phyloP scores from a whole-genome alignment of 148 eudicot genomes.

The Fagopyrum homotropicum region DNA sequence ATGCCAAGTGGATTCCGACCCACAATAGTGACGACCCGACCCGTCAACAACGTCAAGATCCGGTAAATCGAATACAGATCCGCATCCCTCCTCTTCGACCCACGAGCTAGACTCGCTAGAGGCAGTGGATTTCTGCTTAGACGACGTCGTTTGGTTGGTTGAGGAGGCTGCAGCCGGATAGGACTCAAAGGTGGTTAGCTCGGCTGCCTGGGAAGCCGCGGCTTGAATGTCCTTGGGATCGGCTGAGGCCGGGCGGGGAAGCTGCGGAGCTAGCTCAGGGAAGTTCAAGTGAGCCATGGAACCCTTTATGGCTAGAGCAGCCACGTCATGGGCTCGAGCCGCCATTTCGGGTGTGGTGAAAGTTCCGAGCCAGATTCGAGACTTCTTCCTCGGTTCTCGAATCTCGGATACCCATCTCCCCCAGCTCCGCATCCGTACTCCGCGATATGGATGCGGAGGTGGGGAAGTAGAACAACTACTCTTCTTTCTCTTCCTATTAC shows the following conservation, averaged over 20 bases:
- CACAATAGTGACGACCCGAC: neutral
- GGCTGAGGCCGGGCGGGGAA: slow-evolving; percentile 34
- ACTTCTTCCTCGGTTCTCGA: slow-evolving; percentile 42
- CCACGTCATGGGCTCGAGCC: slow-evolving; percentile 56
- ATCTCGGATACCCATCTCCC: slow-evolving; percentile 58
- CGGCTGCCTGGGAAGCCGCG: slow-evolving; percentile 43
- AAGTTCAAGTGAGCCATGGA: slow-evolving; percentile 31
- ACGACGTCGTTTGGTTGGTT: neutral
- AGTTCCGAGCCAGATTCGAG: slow-evolving; percentile 53
- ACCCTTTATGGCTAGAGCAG: slow-evolving; percentile 44
- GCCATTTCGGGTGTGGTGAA: slow-evolving; percentile 46
- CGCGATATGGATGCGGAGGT: slow-evolving; percentile 20
- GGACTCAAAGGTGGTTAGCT: neutral
- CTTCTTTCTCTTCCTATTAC: slow-evolving; percentile 3
- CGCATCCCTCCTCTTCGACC: neutral
- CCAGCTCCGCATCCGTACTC: slow-evolving; percentile 45
- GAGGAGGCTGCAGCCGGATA: neutral
- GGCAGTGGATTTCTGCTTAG: neutral
- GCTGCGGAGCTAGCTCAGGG: slow-evolving; percentile 26
- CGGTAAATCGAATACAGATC: slow-evolving; percentile 5
- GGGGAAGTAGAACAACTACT: neutral
- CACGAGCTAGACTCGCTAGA: neutral
- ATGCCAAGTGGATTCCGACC: neutral
- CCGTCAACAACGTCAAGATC: slow-evolving; percentile 6
- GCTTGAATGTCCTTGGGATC: slow-evolving; percentile 44